These are phyloP conservation scores for Termitomyces heimii DNA, from an alignment of 768 basidiomycete species.

Conservation along the genomic window DNA sequence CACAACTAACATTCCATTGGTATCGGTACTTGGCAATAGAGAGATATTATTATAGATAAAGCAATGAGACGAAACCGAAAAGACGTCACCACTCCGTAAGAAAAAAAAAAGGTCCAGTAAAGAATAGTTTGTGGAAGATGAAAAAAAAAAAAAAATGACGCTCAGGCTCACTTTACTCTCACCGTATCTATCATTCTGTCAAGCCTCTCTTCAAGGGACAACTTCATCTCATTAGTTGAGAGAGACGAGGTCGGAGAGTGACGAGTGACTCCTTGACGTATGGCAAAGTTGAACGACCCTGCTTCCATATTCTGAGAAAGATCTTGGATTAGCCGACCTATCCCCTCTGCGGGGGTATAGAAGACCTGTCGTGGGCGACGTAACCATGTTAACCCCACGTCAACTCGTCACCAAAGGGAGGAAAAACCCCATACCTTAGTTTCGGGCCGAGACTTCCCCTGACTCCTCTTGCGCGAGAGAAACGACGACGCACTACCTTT, in stretches of 20 bases:
- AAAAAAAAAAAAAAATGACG: constrained; percentile 14
- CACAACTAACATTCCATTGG: constrained; percentile 18
- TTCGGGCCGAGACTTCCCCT: constrained; percentile 63
- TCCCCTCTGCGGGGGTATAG: constrained; percentile 70
- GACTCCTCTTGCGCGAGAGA: constrained; percentile 54
- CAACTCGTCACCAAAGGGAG: too few relatives aligned
- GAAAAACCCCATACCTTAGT: constrained; percentile 65
- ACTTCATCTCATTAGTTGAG: constrained; percentile 55
- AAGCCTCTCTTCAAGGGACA: constrained; percentile 72
- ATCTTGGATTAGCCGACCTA: constrained; percentile 77
- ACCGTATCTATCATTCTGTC: constrained; percentile 64
- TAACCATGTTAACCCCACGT: constrained; percentile 20
- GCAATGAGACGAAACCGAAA: constrained; percentile 16
- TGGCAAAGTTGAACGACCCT: constrained; percentile 72
- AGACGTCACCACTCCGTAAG: constrained; percentile 8
- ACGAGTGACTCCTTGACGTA: constrained; percentile 22
- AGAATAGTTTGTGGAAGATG: constrained; percentile 17
- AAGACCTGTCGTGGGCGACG: constrained; percentile 48
- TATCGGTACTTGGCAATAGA: constrained; percentile 15
- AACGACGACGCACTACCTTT: constrained; percentile 62
- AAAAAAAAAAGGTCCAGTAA: constrained; percentile 12
- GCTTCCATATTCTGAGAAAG: constrained; percentile 79
- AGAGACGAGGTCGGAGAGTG: constrained; percentile 63
- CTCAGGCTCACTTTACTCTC: constrained; percentile 16
- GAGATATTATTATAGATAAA: constrained; percentile 19